These are phyloP conservation scores for Gossypium raimondii DNA, from an alignment of 345 rosid genomes.

Conservation along the genomic window DNA sequence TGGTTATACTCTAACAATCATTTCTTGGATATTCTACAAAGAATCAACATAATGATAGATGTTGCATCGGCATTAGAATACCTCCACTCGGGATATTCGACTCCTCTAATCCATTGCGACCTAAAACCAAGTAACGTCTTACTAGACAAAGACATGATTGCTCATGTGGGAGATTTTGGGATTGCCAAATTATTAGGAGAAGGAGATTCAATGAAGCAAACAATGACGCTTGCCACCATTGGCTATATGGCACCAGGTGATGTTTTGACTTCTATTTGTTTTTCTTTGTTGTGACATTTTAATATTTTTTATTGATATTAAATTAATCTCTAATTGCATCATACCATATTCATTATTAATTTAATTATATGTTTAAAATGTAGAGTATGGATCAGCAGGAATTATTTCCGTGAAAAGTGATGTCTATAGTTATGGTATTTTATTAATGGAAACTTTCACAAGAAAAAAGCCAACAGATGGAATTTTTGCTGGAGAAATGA, in stretches of 20 bases:
- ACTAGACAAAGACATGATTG: constrained; percentile 13
- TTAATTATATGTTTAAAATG: background rate
- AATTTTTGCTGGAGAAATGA: background rate
- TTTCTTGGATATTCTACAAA: constrained; percentile 1
- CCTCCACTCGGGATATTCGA: constrained; percentile 11
- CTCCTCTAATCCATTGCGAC: background rate
- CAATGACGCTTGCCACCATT: constrained; percentile 13
- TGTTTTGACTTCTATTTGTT: background rate
- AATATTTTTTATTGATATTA: background rate
- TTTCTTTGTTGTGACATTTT: background rate
- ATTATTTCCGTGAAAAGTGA: background rate
- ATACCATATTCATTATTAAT: background rate
- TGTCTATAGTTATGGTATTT: background rate
- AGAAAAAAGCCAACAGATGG: background rate
- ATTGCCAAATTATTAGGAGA: constrained; percentile 16
- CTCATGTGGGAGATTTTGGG: constrained; percentile 18
- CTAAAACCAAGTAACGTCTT: constrained; percentile 16
- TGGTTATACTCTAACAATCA: constrained; percentile 11
- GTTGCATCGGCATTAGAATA: constrained; percentile 16
- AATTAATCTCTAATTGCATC: background rate
- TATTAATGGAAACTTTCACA: background rate
- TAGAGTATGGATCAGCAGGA: background rate
- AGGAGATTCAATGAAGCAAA: background rate
- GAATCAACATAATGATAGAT: constrained; percentile 16
- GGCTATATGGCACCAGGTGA: constrained; percentile 23